phyloP scores from a whole-genome alignment of 73 alveolate species.

The Paramecium pentaurelia region DNA sequence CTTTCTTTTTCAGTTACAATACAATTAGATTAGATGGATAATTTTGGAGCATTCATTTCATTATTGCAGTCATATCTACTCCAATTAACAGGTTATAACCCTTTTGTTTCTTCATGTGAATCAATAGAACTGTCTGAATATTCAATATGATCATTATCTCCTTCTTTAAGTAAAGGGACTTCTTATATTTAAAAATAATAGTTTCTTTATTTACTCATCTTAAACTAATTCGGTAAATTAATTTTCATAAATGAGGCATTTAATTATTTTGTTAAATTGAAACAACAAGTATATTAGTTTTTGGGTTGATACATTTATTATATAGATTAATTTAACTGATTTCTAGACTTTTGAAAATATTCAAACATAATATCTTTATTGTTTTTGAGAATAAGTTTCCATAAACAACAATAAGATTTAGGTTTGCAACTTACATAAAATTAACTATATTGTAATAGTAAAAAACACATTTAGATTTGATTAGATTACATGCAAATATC shows the following conservation, averaged over 20 bases:
- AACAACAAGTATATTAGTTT: background rate
- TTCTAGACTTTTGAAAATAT: background rate
- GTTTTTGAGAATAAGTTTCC: background rate
- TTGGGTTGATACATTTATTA: background rate
- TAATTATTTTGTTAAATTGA: background rate
- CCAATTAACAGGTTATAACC: background rate
- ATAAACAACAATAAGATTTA: background rate
- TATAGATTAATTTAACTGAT: background rate
- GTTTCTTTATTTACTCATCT: background rate
- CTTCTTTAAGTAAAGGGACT: background rate
- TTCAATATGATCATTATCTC: background rate
- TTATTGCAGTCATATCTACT: background rate
- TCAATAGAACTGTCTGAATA: constrained; percentile 5
- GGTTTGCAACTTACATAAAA: background rate
- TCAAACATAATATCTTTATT: background rate
- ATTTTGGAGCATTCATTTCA: background rate
- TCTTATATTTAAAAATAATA: background rate
- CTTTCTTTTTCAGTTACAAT: background rate
- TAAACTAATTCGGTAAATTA: background rate
- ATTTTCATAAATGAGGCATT: constrained; percentile 17
- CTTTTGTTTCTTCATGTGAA: constrained; percentile 12
- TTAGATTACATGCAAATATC: background rate
- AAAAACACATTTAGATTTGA: background rate
- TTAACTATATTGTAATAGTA: background rate
- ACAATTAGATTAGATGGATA: background rate